Percentiles rank a stretch among this genome's conserved stretches.
phyloP scores from a whole-genome alignment of 441 rosid species.

The Brassica hybrid region DNA sequence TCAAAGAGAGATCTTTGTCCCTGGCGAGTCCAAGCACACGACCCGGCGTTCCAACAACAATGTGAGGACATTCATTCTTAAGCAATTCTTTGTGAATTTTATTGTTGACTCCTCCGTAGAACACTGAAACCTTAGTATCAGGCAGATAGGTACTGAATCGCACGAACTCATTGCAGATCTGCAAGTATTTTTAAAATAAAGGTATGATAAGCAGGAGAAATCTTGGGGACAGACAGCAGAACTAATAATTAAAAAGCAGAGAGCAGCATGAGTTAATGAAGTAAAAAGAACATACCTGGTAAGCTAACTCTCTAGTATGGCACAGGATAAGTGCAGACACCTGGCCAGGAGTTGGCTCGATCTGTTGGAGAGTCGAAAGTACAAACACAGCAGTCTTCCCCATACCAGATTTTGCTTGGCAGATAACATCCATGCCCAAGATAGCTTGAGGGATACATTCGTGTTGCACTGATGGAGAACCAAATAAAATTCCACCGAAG shows the following conservation, averaged over 20 bases:
- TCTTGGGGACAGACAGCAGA: not conserved
- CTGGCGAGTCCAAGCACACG: slow-evolving; percentile 88
- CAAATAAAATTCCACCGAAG: slow-evolving; percentile 80
- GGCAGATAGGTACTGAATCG: slow-evolving; percentile 94
- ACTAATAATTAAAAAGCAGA: not conserved
- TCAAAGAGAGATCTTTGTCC: slow-evolving; percentile 93
- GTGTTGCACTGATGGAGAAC: slow-evolving; percentile 94
- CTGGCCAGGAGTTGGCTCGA: slow-evolving; percentile 91
- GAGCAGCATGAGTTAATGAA: not conserved
- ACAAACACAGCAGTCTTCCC: slow-evolving; percentile 99
- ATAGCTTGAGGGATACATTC: slow-evolving; percentile 99
- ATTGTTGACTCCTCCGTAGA: slow-evolving; percentile 94
- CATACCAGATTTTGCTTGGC: slow-evolving; percentile 99
- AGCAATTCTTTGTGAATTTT: slow-evolving; percentile 87
- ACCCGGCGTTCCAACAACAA: slow-evolving; percentile 99
- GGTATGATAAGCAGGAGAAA: not conserved
- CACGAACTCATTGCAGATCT: slow-evolving; percentile 98
- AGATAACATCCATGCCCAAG: slow-evolving; percentile 96
- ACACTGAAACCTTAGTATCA: slow-evolving; percentile 90
- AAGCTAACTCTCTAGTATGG: slow-evolving; percentile 96
- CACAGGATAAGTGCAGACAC: slow-evolving; percentile 94
- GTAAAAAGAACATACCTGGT: slow-evolving; percentile 62
- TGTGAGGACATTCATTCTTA: slow-evolving; percentile 98
- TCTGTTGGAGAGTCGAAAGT: slow-evolving; percentile 88
- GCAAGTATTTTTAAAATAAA: slow-evolving; percentile 22